Evolutionary conservation across 305 asterid genomes (phyloP), one percentile per base, ranked within the genome.

Genomic region (Nicotiana rustica): DNA sequence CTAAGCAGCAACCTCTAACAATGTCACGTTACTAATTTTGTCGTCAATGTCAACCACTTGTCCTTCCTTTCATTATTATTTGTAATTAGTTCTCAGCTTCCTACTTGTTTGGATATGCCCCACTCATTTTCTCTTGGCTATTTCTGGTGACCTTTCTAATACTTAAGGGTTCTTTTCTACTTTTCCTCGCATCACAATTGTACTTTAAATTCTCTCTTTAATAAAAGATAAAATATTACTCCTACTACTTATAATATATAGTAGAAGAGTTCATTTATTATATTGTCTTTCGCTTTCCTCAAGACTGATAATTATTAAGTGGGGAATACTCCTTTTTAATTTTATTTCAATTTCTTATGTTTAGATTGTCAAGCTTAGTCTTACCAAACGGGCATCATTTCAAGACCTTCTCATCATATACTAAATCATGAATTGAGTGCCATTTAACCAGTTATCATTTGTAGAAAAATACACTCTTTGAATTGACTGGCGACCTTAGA

Each of bases 101-200:
- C 90, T 80, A 85, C 84, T 83, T 78, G 90, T 85, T 84, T 84
- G 90, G 86, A 84, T 75, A 33, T 77, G 47, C 49, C 59, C 82
- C 62, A 33, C 70, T 70, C 25, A 82, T 68, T 19, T 61, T 82
- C 71, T 62, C 14, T 83, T 81, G 82, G 77, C 87, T 44, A 69
- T 82, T 80, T 71, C 13, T 65, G 59, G 76, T 57, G 83, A 85
- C 90, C 89, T 81, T 87, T 88, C 87, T 77, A 79, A 80, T 83
- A 83, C 88, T 68, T 83, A 82, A 82, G 86, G 78, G 86, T 67
- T 83, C 10, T 66, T 79, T 85, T 36, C 6, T 82, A 17, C 64
- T 17, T 71, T 36, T 82, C 85, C 14, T 56, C 73, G 57, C 85
- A 59, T 80, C 83, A 14, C 64, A 47, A 76, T 41, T 33, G 10